Conservation (phyloP, 148 eudicot species). For the Diospyros kaki region DNA sequence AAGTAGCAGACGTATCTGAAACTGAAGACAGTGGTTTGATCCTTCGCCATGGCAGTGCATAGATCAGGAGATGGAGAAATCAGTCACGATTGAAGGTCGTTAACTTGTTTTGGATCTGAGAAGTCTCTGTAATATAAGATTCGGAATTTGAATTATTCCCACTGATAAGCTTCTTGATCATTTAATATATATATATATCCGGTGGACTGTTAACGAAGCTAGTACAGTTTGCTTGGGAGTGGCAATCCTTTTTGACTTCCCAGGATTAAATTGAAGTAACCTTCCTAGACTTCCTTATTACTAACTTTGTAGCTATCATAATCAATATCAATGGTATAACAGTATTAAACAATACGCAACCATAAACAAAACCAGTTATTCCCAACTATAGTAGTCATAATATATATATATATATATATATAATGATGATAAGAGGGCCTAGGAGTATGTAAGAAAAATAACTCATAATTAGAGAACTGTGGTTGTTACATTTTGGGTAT, state of each 20-base stretch:
- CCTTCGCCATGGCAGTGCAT: constrained; percentile 17
- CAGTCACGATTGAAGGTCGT: neutral
- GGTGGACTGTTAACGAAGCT: neutral
- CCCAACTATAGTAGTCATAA: neutral
- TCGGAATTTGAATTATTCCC: too few relatives aligned
- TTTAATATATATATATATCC: neutral
- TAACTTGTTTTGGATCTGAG: constrained; percentile 13
- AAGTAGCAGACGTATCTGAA: constrained; percentile 25
- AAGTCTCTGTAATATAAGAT: too few relatives aligned
- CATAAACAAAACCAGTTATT: neutral
- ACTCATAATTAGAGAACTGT: too few relatives aligned
- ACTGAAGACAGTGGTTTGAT: constrained; percentile 9
- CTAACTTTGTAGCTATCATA: too few relatives aligned
- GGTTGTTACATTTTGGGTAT: too few relatives aligned
- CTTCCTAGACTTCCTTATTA: neutral
- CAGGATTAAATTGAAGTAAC: neutral
- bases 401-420: too few relatives aligned
- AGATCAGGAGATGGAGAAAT: constrained; percentile 6
- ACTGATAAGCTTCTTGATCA: too few relatives aligned
- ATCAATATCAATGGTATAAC: too few relatives aligned
- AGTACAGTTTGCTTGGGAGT: neutral
- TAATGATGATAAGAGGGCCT: too few relatives aligned
- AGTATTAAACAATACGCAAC: neutral
- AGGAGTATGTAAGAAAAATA: too few relatives aligned
- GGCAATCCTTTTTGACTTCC: constrained; percentile 7